phyloP scores from a whole-genome alignment of 345 rosid species.

The Clausena lansium region DNA sequence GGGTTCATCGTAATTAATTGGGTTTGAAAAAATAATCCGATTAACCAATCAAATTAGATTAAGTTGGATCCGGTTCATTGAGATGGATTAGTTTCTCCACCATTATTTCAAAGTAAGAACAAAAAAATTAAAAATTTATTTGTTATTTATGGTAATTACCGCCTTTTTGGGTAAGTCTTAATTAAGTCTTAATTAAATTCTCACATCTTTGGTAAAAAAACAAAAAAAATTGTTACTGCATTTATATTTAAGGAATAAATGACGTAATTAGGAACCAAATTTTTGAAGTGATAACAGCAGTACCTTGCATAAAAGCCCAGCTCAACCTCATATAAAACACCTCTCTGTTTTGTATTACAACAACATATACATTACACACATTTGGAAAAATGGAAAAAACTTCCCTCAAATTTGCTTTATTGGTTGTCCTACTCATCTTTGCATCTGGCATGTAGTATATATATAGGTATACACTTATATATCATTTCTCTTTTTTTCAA shows the following conservation, averaged over 20 bases:
- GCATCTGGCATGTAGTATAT: neutral
- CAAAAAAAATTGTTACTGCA: neutral
- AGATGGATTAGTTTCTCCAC: too few relatives aligned
- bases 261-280: neutral
- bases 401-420: neutral
- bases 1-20: too few relatives aligned
- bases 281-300: neutral
- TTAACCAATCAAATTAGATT: too few relatives aligned
- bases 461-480: too few relatives aligned
- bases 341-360: neutral
- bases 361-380: neutral
- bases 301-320: neutral
- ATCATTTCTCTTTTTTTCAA: too few relatives aligned
- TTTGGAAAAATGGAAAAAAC: neutral
- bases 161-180: neutral
- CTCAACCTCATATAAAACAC: neutral
- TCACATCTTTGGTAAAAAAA: neutral
- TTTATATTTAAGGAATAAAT: too few relatives aligned
- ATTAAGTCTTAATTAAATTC: neutral
- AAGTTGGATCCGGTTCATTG: too few relatives aligned
- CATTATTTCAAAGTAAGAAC: too few relatives aligned
- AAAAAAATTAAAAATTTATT: too few relatives aligned
- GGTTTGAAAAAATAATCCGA: too few relatives aligned
- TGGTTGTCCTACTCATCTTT: neutral
- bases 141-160: neutral